Percentiles rank a stretch among this genome's conserved stretches.
phyloP scores from a whole-genome alignment of 2,329 filamentous ascomycete genomes.

The Colletotrichum melonis region DNA sequence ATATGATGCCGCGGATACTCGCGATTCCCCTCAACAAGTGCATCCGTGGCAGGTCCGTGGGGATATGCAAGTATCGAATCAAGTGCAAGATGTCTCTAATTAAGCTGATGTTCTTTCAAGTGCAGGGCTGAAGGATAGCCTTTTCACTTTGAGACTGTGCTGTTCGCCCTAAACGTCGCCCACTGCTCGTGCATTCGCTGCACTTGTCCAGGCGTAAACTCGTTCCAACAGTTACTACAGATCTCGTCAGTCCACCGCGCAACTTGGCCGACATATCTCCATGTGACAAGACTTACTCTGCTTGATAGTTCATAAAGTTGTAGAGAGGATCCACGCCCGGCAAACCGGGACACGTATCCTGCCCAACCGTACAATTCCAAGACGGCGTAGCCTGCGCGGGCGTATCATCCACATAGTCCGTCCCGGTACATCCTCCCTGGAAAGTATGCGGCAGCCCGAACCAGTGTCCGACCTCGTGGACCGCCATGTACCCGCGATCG shows the following conservation, averaged over 20 bases:
- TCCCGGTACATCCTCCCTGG: slow-evolving; percentile 42
- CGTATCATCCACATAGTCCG: slow-evolving; percentile 38
- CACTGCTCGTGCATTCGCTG: slow-evolving; percentile 26
- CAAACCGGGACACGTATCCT: slow-evolving; percentile 17
- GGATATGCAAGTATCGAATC: too few species aligned
- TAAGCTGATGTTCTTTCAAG: too few species aligned
- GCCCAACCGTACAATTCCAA: slow-evolving; percentile 14
- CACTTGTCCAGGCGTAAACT: slow-evolving; percentile 29
- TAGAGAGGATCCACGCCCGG: slow-evolving; percentile 30
- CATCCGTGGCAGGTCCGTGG: too few species aligned
- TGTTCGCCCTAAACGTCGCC: neutral
- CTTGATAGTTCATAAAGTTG: slow-evolving; percentile 35
- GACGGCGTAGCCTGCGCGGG: slow-evolving; percentile 36
- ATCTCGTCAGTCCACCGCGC: neutral
- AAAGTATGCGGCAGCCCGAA: slow-evolving; percentile 56
- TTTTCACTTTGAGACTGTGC: too few species aligned
- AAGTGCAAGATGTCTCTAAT: too few species aligned
- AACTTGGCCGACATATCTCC: too few species aligned
- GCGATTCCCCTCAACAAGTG: too few species aligned
- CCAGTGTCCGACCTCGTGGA: slow-evolving; percentile 55
- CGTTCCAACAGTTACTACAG: slow-evolving; percentile 12
- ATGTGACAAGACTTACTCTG: neutral
- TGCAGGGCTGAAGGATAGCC: neutral
- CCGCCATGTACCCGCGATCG: slow-evolving; percentile 37
- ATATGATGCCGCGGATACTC: too few species aligned